Percentiles rank a stretch among this genome's conserved stretches.
These are phyloP conservation scores for Ascoidea tarda DNA, from an alignment of 805 yeast species.

Conservation along the genomic window DNA sequence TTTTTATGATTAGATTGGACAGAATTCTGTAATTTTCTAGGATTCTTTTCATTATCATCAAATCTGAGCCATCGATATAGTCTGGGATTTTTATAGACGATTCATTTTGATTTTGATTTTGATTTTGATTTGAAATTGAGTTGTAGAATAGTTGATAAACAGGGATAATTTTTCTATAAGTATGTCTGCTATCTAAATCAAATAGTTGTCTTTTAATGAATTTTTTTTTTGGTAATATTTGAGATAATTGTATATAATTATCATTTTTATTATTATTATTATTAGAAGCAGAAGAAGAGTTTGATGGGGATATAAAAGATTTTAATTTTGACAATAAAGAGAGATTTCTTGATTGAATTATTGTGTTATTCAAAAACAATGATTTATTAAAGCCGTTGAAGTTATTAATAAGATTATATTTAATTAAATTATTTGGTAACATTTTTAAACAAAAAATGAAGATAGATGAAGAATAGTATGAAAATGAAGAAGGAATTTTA, in stretches of 20 bases:
- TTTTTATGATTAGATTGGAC: constrained; percentile 43
- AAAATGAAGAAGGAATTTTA: too few relatives aligned
- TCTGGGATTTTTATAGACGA: constrained; percentile 23
- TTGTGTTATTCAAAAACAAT: too few relatives aligned
- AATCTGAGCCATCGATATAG: constrained; percentile 37
- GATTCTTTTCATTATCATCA: constrained; percentile 55
- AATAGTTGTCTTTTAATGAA: constrained; percentile 45
- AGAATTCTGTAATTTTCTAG: constrained; percentile 45
- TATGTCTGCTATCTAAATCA: constrained; percentile 47
- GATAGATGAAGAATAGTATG: too few relatives aligned
- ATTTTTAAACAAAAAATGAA: too few relatives aligned
- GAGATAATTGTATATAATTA: constrained; percentile 10
- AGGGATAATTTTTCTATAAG: constrained; percentile 39
- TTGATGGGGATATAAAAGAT: too few relatives aligned
- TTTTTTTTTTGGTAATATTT: constrained; percentile 44
- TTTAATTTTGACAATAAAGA: too few relatives aligned
- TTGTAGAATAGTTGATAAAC: constrained; percentile 37
- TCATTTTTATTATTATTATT: not conserved
- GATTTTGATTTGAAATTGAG: constrained; percentile 20
- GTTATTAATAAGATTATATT: too few relatives aligned
- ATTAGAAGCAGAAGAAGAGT: too few relatives aligned
- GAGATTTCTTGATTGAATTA: too few relatives aligned
- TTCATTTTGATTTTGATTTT: constrained; percentile 3
- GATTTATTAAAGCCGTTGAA: too few relatives aligned
- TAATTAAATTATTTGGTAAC: too few relatives aligned